phyloP scores from a whole-genome alignment of 2,329 filamentous ascomycete genomes.

The Aureobasidium leucospermi region DNA sequence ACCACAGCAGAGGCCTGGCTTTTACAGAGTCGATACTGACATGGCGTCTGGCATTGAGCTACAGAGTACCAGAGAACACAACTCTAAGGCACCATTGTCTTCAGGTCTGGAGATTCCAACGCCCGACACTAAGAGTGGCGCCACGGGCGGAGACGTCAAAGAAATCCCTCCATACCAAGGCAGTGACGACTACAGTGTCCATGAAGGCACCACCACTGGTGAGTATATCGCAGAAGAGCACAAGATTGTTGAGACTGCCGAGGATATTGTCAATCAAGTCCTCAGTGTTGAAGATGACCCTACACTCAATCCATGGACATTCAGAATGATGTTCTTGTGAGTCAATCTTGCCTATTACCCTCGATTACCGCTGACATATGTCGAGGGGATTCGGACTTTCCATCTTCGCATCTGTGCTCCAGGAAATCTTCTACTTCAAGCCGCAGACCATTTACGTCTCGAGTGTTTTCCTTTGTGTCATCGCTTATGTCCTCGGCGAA shows the following conservation, averaged over 20 bases:
- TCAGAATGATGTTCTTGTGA: conserved; percentile 31
- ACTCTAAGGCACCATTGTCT: background rate
- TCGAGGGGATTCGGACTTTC: conserved; percentile 18
- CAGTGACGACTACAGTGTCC: conserved; percentile 1
- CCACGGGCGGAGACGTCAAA: background rate
- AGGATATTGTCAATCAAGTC: conserved; percentile 28
- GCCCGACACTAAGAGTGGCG: background rate
- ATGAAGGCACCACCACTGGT: background rate
- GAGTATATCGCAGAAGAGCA: conserved; percentile 10
- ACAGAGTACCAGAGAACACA: conserved; percentile 5
- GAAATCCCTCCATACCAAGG: background rate
- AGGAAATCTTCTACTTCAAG: conserved; percentile 43
- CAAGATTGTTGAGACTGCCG: conserved; percentile 20
- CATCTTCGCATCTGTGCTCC: conserved; percentile 29
- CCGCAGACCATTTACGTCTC: conserved; percentile 40
- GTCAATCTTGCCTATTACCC: conserved; percentile 20
- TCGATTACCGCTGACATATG: background rate
- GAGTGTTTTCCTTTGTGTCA: conserved; percentile 38
- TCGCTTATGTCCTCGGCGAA: conserved; percentile 38
- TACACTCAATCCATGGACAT: conserved; percentile 31
- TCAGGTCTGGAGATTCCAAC: conserved; percentile 5
- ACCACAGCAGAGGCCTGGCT: conserved; percentile 13
- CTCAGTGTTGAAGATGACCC: conserved; percentile 34
- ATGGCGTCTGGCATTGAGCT: background rate
- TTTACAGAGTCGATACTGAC: conserved; percentile 14